Evolutionary conservation across 163 green algal genomes (phyloP), one percentile per base, ranked within the genome.

Genomic region (Chloroidium sp.): DNA sequence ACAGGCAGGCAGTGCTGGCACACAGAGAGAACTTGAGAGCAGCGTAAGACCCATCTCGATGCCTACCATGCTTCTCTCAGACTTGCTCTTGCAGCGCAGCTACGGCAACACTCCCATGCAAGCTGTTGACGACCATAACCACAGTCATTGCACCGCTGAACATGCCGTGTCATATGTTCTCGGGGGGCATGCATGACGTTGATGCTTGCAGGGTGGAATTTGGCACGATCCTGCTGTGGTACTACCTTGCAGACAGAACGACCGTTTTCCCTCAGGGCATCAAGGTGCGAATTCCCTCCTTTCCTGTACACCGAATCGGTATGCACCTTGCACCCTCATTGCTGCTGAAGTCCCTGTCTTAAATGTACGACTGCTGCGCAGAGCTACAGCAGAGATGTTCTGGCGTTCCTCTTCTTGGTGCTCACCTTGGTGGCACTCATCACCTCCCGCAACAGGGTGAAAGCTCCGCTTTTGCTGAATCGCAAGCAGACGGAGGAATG

Each of bases 401-500:
- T 98, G 74, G 59, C 91, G 0, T 96, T 97, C 69, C 79, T 98
- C 60, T 98, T 97, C 76, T 14, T 93, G 59, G 82, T 90, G 58
- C 85, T 98, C 1, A 93, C 91, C 0, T 60, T 87, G 2, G 91
- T 95, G 57, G 88, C 91, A 1, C 76, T 85, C 6, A 86, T 79
- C 60, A 92, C 87, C 60, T 90, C 86, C 1, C 62, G 93, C 14
- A 89, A 88, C 76, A 84, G 89, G 77, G 83, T 82, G 74, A 91
- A 91, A 78, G 81, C 85, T 62, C 86, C 89, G 2, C 80, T 91
- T 69, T 84, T 97, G 82, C 89, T 98, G 36, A 97, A 97, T 83
- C 90, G 95, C 14, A 86, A 93, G 60, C 95, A 98, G 84, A 98
- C 95, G 4, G 95, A 98, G 86, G 95, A 98, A 85, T 98, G 95